Evolutionary conservation across 73 alveolate species (phyloP), one percentile per base, ranked within the genome.

Genomic region (Tetrahymena borealis): DNA sequence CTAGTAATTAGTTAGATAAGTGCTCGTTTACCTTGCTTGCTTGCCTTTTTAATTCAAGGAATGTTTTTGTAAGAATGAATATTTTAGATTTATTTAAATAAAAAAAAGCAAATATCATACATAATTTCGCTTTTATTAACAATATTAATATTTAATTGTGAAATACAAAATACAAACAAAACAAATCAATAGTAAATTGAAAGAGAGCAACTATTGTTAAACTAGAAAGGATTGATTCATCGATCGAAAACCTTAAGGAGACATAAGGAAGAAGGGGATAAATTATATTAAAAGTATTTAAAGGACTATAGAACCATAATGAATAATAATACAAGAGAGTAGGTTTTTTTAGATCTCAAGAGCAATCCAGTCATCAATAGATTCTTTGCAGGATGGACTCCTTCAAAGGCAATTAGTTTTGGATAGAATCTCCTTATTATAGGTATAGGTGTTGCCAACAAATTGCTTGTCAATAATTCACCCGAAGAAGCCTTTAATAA

Each of bases 301-400:
- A 60, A 60, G 85, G 11, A 60, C 28, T 9, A 24, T 13, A 60
- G 35, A 18, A 60, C 10, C 9, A 60, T 60, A 60, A 60, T 60
- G 85, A 60, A 60, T 60, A 60, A 20, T n/a, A 60, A 60, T 60
- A 24, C 85, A 60, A 60, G 85, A 60, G 85, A 60, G 31, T 35
- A 13, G 28, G 85, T 60, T 60, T 4, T 60, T 32, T 24, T 60
- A 60, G 85, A 60, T 60, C 28, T 60, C 37, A 60, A 60, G 28
- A 60, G 85, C 85, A 60, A 60, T 60, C 85, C 85, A 32, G n/a
- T 60, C n/a, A 60, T 60, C 85, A 60, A 35, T n/a, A 60, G 85
- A 60, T 60, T 60, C 28, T 60, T 60, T 60, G 85, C 85, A 60
- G 85, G 85, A 60, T 60, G 85, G 85, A 60, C 85, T 60, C 85